phyloP scores from a whole-genome alignment of 805 yeast genomes.

The Kockiozyma suomiensis region DNA sequence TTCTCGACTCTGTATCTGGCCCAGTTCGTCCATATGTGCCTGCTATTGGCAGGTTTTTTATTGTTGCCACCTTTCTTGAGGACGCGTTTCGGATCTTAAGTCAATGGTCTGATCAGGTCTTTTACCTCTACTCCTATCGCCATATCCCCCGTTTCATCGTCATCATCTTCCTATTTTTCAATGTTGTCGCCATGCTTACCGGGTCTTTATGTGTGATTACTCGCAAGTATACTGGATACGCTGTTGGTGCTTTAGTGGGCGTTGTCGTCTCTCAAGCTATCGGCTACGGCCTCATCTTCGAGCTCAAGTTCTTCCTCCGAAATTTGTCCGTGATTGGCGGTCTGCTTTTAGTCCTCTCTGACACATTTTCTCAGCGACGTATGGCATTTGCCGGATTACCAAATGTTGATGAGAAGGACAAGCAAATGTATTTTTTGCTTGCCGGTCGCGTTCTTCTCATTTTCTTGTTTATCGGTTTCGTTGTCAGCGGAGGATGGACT shows the following conservation, averaged over 20 bases:
- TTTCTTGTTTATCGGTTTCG: constrained; percentile 80
- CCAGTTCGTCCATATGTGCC: constrained; percentile 57
- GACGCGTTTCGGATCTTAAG: constrained; percentile 80
- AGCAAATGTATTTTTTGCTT: constrained; percentile 75
- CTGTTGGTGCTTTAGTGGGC: constrained; percentile 66
- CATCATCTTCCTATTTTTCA: constrained; percentile 63
- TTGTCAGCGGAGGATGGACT: constrained; percentile 74
- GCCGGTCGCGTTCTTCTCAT: constrained; percentile 88
- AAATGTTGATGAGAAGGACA: constrained; percentile 51
- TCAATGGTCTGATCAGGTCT: constrained; percentile 91
- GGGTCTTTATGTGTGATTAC: constrained; percentile 74
- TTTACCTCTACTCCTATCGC: constrained; percentile 76
- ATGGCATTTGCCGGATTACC: constrained; percentile 32
- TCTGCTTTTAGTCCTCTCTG: constrained; percentile 80
- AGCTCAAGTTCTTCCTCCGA: constrained; percentile 78
- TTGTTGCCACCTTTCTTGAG: constrained; percentile 91
- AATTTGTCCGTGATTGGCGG: constrained; percentile 93
- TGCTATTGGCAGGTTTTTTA: constrained; percentile 81
- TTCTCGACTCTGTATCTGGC: constrained; percentile 31
- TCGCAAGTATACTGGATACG: constrained; percentile 66
- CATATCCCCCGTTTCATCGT: constrained; percentile 78
- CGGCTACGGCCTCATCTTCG: constrained; percentile 83
- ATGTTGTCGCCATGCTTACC: constrained; percentile 67
- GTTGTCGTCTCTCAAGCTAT: constrained; percentile 83
- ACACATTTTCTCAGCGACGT: constrained; percentile 77